Evolutionary conservation across 2,329 filamentous ascomycete species (phyloP), one percentile per base, ranked within the genome.

Genomic region (Arthrinium phaeospermum): DNA sequence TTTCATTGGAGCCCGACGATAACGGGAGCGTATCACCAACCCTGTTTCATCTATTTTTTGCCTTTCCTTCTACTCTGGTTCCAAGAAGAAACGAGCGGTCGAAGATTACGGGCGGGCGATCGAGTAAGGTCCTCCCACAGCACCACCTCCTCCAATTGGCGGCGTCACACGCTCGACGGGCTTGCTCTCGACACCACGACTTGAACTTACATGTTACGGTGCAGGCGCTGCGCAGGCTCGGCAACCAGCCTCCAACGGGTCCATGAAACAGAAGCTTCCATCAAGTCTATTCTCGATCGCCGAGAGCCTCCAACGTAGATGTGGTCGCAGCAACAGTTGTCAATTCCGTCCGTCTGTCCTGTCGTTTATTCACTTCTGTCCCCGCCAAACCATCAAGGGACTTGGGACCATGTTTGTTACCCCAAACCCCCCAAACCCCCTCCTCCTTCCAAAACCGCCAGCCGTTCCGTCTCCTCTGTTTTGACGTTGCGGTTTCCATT

Each of bases 41-140:
- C 57, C 57, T 64, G 57, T 64, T 64, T 64, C 57, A 64, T 64
- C 34, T 64, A 64, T 64, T 64, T 64, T 14, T 64, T 64, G 10
- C 30, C 30, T 61, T 61, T 37, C 30, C 13, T 10, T 61, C 27
- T 16, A 57, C 27, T 61, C 53, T 4, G 19, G 53, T 37, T 41
- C 22, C 30, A 41, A 41, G 37, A 22, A 41, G 30, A 49, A 49
- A 49, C 46, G 22, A 19, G 19, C 16, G 19, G 22, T 3, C 22
- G 46, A 49, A n/a, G 22, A n/a, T 49, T n/a, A 49, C 46, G 46
- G 46, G 46, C 8, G 7, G 44, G 14, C 13, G 44, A 12, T 45
- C 16, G 44, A 4, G n/a, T 2, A 22, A 19, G 19, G 3, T 16
- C 46, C 46, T 49, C 46, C n/a, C 10, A 22, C 46, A 49, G 46